Conservation (phyloP, 2,329 filamentous ascomycete species). For the Pestalotiopsis sp. region DNA sequence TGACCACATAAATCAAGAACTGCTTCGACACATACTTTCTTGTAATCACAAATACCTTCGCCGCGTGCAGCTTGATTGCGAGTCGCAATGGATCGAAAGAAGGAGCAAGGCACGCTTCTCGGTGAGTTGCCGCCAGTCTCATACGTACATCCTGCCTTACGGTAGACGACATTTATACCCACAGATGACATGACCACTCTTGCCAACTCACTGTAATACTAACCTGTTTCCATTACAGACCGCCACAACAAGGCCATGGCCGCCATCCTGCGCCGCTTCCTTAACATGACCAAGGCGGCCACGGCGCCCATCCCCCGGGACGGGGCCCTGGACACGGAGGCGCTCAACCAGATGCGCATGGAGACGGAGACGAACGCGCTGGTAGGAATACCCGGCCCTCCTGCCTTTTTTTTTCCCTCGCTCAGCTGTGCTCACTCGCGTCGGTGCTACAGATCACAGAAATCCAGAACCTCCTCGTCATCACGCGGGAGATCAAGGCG, state of each 20-base stretch:
- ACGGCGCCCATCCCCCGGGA: slow-evolving; percentile 36
- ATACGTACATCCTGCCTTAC: background rate
- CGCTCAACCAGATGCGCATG: slow-evolving; percentile 42
- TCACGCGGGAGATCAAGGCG: slow-evolving; percentile 52
- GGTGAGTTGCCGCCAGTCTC: background rate
- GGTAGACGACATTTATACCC: background rate
- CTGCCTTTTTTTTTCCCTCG: background rate
- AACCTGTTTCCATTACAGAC: slow-evolving; percentile 34
- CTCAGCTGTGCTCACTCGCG: background rate
- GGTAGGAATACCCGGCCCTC: slow-evolving; percentile 25
- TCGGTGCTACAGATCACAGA: slow-evolving; percentile 36
- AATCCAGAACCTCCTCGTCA: slow-evolving; percentile 45
- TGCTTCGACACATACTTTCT: background rate
- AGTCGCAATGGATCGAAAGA: slow-evolving; percentile 3
- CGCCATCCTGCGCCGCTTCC: slow-evolving; percentile 45
- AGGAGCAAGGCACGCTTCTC: slow-evolving; percentile 2
- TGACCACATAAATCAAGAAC: too few relatives aligned
- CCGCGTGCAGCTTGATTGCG: too few relatives aligned
- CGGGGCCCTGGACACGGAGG: slow-evolving; percentile 39
- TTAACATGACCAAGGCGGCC: slow-evolving; percentile 42
- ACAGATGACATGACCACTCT: background rate
- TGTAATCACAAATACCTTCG: background rate
- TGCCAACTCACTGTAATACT: too few relatives aligned
- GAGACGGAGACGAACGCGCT: slow-evolving; percentile 39
- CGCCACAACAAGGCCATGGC: slow-evolving; percentile 48